A percentile compares a stretch with the other conserved stretches of the same genome.
Evolutionary conservation across 2,329 filamentous ascomycete species (phyloP).

Genomic region (Cladosporium oxysporum): DNA sequence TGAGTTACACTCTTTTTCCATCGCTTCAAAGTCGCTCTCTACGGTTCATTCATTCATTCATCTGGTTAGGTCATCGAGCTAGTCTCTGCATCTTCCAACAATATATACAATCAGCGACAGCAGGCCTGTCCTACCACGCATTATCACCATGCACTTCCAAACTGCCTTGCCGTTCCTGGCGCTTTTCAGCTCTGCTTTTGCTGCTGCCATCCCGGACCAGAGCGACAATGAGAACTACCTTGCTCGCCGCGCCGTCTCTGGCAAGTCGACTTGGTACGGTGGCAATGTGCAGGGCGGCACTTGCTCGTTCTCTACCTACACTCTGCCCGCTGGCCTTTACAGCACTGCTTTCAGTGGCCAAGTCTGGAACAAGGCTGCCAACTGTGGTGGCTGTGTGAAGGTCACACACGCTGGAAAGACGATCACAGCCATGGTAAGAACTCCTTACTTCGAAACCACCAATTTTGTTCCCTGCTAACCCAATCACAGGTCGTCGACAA

Average conservation of each 20-base stretch:
- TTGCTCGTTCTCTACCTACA: slow-evolving; percentile 66
- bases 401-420: slow-evolving; percentile 56
- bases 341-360: slow-evolving; percentile 63
- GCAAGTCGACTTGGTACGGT: slow-evolving; percentile 31
- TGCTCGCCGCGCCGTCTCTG: slow-evolving; percentile 28
- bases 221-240: slow-evolving; percentile 22
- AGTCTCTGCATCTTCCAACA: neutral
- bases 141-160: slow-evolving; percentile 5
- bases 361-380: slow-evolving; percentile 57
- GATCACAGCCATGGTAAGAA: slow-evolving; percentile 64
- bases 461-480: neutral
- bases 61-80: neutral
- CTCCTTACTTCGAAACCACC: neutral
- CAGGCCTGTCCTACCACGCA: slow-evolving; percentile 1
- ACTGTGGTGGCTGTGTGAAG: slow-evolving; percentile 64
- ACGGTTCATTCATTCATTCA: neutral
- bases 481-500: slow-evolving; percentile 55
- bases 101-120: neutral
- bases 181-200: slow-evolving; percentile 13
- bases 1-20: neutral
- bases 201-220: slow-evolving; percentile 23
- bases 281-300: slow-evolving; percentile 55
- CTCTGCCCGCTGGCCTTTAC: slow-evolving; percentile 58
- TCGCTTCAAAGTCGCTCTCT: slow-evolving; percentile 7
- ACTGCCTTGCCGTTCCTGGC: neutral